phyloP scores from a whole-genome alignment of 371 early-diverging fungal genomes.

The Batrachochytrium dendrobatidis region DNA sequence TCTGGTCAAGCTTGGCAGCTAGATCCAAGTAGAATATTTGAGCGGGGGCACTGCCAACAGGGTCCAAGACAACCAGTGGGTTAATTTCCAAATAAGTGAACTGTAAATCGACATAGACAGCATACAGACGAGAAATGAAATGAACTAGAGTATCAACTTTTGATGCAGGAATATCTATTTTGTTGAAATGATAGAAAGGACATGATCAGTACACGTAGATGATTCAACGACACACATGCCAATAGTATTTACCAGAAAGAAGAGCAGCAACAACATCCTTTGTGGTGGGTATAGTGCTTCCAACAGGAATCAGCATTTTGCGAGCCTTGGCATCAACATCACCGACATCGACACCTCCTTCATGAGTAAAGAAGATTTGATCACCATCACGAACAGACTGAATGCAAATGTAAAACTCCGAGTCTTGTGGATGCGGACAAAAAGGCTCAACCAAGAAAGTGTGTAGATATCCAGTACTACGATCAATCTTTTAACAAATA shows the following conservation, averaged over 20 bases:
- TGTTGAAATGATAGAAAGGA: neutral
- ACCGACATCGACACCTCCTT: constrained; percentile 96
- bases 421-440: constrained; percentile 80
- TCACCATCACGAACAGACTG: constrained; percentile 94
- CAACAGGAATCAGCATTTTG: constrained; percentile 70
- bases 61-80: constrained; percentile 88
- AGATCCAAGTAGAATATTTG: constrained; percentile 88
- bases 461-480: constrained; percentile 78
- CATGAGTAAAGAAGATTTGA: constrained; percentile 90
- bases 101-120: constrained; percentile 90
- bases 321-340: constrained; percentile 97
- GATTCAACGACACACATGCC: neutral
- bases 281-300: constrained; percentile 49
- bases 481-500: constrained; percentile 57
- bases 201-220: neutral
- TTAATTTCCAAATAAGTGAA: constrained; percentile 98
- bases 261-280: constrained; percentile 19
- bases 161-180: constrained; percentile 27
- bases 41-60: constrained; percentile 41
- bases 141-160: constrained; percentile 66
- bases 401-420: constrained; percentile 95
- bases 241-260: constrained; percentile 13
- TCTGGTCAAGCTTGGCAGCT: constrained; percentile 97
- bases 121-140: constrained; percentile 85
- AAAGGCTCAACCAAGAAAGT: constrained; percentile 96